phyloP scores from a whole-genome alignment of 495 filamentous ascomycete species.

The Endocarpon pusillum region DNA sequence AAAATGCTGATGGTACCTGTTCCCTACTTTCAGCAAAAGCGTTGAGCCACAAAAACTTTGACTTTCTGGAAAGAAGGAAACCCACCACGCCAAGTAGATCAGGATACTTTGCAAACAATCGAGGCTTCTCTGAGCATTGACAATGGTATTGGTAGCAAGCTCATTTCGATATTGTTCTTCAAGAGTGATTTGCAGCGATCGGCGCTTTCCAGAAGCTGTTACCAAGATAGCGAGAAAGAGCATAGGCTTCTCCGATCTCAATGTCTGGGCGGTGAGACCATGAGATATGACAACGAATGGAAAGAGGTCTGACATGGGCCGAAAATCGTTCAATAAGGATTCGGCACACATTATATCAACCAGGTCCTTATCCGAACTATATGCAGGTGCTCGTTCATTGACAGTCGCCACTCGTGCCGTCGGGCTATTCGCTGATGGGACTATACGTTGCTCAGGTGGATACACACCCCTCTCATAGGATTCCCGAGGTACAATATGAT shows the following conservation, averaged over 20 bases:
- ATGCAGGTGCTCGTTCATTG: no score
- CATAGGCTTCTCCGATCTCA: constrained; percentile 9
- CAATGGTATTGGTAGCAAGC: constrained; percentile 6
- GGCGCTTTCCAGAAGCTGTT: constrained; percentile 7
- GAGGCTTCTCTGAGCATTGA: constrained; percentile 11
- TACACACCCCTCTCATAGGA: no score
- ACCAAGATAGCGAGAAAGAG: constrained; percentile 10
- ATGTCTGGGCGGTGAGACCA: constrained; percentile 2
- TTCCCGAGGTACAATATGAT: no score
- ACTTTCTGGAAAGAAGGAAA: neutral
- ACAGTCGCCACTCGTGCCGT: no score
- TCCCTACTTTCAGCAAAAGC: no score
- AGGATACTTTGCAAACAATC: constrained; percentile 15
- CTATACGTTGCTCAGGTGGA: no score
- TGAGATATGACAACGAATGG: constrained; percentile 6
- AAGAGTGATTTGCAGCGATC: constrained; percentile 7
- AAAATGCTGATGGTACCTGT: constrained; percentile 8
- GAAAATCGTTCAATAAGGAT: constrained; percentile 6
- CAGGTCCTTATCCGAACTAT: no score
- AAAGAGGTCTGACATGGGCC: constrained; percentile 6
- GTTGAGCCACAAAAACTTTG: neutral
- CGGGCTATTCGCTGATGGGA: no score
- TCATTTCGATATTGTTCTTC: constrained; percentile 5
- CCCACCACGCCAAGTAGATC: constrained; percentile 13
- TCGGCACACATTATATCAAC: neutral